phyloP scores from a whole-genome alignment of 73 alveolate species.

The Tetrahymena thermophila region DNA sequence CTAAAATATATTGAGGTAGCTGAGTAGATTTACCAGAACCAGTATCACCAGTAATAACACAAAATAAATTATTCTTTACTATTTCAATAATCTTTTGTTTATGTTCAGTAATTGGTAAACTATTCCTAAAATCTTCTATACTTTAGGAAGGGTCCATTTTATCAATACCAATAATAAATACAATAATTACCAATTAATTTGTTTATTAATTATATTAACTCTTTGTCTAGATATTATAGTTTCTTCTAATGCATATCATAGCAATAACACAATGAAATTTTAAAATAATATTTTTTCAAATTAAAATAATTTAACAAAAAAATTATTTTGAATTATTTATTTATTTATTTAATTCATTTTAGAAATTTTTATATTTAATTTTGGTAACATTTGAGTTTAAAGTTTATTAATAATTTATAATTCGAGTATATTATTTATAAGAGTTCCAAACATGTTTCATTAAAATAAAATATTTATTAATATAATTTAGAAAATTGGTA shows the following conservation, averaged over 20 bases:
- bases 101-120: slow-evolving; percentile 31
- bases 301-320: no score
- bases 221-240: background rate
- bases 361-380: no score
- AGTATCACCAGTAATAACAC: slow-evolving; percentile 60
- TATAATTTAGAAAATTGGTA: no score
- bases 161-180: background rate
- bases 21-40: slow-evolving; percentile 76
- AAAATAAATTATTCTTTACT: slow-evolving; percentile 1
- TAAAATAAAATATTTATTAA: no score
- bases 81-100: slow-evolving; percentile 18
- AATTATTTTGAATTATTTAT: no score
- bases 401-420: no score
- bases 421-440: no score
- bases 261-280: no score
- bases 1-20: slow-evolving; percentile 48
- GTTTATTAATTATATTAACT: background rate
- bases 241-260: background rate
- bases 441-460: no score
- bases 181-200: background rate
- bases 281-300: no score
- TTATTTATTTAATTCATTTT: no score
- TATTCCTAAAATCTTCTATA: slow-evolving; percentile 19
- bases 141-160: background rate
- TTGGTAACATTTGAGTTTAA: no score